phyloP scores from a whole-genome alignment of 2,329 filamentous ascomycete species.

The Cercospora sp. region DNA sequence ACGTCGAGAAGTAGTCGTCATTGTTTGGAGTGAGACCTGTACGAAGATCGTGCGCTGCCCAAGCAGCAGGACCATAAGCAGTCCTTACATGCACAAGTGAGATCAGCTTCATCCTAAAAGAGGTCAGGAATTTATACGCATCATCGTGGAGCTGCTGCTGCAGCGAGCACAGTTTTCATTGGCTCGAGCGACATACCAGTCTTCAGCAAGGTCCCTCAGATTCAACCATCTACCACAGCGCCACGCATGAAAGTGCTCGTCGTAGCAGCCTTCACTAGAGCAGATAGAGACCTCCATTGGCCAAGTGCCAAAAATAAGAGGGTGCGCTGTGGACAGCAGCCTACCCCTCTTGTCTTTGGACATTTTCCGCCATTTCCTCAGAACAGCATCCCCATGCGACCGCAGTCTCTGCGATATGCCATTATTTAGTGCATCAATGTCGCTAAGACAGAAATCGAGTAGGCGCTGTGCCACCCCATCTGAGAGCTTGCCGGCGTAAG shows the following conservation, averaged over 20 bases:
- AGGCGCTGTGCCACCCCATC: slow-evolving; percentile 9
- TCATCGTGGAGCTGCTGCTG: no score
- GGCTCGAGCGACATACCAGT: no score
- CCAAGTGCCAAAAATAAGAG: background rate
- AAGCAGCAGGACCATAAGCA: background rate
- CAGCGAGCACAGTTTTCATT: no score
- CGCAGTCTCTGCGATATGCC: background rate
- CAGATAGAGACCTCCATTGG: background rate
- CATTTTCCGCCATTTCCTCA: slow-evolving; percentile 11
- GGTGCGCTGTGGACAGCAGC: background rate
- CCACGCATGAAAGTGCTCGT: background rate
- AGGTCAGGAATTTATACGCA: background rate
- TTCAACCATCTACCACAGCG: background rate
- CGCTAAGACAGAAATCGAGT: background rate
- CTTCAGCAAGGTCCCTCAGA: slow-evolving; percentile 1
- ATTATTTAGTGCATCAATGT: background rate
- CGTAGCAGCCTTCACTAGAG: background rate
- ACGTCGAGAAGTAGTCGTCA: background rate
- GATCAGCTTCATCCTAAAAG: background rate
- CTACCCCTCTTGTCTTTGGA: slow-evolving; percentile 1
- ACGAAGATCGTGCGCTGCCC: background rate
- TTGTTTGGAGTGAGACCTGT: background rate
- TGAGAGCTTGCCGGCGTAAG: slow-evolving; percentile 1
- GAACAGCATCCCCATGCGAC: background rate
- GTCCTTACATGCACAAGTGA: background rate